These are phyloP conservation scores for Chaetomium tenue DNA, from an alignment of 495 filamentous ascomycete genomes.

Conservation along the genomic window DNA sequence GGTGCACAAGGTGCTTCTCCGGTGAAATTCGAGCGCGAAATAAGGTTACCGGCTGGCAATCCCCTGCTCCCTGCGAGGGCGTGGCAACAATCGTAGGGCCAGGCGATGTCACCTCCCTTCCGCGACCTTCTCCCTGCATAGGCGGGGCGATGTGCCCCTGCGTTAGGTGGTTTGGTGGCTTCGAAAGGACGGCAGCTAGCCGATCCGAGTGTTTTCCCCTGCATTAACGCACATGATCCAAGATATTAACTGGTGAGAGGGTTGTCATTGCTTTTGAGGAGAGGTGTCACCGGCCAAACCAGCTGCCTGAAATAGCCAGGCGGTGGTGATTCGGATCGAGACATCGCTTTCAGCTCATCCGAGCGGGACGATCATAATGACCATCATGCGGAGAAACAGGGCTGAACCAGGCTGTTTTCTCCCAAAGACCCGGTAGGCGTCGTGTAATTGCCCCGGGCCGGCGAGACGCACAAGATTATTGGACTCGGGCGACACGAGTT, in stretches of 20 bases:
- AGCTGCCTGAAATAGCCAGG: background rate
- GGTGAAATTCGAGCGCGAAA: slow-evolving; percentile 8
- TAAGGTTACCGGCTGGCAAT: slow-evolving; percentile 26
- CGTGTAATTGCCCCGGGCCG: background rate
- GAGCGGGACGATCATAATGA: slow-evolving; percentile 15
- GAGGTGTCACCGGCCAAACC: background rate
- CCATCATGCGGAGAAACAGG: slow-evolving; percentile 3
- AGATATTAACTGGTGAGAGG: background rate
- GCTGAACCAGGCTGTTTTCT: background rate
- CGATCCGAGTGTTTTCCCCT: background rate
- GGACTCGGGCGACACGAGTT: background rate
- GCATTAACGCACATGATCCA: background rate
- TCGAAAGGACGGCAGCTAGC: background rate
- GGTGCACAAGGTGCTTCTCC: slow-evolving; percentile 20
- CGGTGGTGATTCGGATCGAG: background rate
- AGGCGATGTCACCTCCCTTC: slow-evolving; percentile 11
- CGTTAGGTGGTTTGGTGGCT: slow-evolving; percentile 5
- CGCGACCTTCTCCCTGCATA: background rate
- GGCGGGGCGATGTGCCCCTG: slow-evolving; percentile 10
- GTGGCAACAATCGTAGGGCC: background rate
- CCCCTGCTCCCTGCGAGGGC: slow-evolving; percentile 6
- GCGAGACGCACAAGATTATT: background rate
- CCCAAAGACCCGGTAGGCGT: slow-evolving; percentile 6
- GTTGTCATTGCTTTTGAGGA: background rate
- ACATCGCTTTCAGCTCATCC: background rate